Percentiles rank a stretch among this genome's conserved stretches.
Conservation (phyloP, 441 rosid species). For the Macaranga tanarius region DNA sequence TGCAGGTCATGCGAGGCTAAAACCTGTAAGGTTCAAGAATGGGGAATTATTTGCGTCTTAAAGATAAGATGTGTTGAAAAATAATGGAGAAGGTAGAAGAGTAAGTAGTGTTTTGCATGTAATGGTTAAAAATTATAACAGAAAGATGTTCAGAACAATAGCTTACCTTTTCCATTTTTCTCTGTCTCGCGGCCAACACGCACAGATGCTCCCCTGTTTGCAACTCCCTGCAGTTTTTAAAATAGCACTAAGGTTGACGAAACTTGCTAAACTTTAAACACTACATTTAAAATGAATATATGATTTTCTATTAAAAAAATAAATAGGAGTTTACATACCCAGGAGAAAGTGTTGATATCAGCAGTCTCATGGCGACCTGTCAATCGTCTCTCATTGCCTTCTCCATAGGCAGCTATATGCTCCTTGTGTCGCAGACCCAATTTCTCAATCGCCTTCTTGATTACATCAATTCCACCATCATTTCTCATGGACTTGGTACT, state of each 20-base stretch:
- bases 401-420: constrained; percentile 74
- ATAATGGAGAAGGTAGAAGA: neutral
- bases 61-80: no score
- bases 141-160: no score
- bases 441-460: constrained; percentile 71
- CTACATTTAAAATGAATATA: neutral
- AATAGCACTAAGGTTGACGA: neutral
- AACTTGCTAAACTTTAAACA: neutral
- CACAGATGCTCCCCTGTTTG: constrained; percentile 79
- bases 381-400: constrained; percentile 69
- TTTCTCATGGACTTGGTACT: constrained; percentile 78
- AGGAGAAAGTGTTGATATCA: constrained; percentile 62
- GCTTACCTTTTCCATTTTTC: constrained; percentile 57
- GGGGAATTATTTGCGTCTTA: no score
- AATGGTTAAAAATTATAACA: neutral
- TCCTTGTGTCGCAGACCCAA: constrained; percentile 59
- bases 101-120: no score
- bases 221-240: constrained; percentile 50
- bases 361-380: constrained; percentile 84
- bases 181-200: constrained; percentile 83
- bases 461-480: constrained; percentile 55
- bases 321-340: constrained; percentile 39
- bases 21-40: no score
- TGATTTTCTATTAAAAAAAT: neutral
- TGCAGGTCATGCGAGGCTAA: no score